Conservation (phyloP, 2,329 filamentous ascomycete genomes). For the Verticillium klebahnii region DNA sequence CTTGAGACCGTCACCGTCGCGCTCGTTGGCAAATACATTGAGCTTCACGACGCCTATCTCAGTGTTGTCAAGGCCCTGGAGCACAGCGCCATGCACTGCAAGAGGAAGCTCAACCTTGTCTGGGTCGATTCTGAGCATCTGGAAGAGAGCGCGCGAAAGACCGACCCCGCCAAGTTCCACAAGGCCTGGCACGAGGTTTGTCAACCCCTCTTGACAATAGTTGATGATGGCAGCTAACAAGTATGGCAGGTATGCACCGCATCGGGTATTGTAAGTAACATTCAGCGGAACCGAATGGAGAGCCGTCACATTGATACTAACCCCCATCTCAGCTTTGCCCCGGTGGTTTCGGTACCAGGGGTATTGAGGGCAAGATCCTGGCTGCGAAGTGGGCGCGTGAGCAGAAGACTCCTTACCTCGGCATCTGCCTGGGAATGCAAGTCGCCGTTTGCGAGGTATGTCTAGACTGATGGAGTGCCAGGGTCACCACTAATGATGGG, state of each 20-base stretch:
- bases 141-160: slow-evolving; percentile 58
- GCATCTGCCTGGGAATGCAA: slow-evolving; percentile 91
- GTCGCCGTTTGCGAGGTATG: slow-evolving; percentile 74
- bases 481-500: not conserved
- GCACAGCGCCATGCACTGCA: slow-evolving; percentile 84
- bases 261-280: not conserved
- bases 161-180: slow-evolving; percentile 70
- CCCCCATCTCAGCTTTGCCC: slow-evolving; percentile 36
- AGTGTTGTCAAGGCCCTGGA: slow-evolving; percentile 83
- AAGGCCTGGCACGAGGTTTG: slow-evolving; percentile 80
- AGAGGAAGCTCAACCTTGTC: slow-evolving; percentile 71
- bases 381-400: slow-evolving; percentile 84
- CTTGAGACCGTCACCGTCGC: slow-evolving; percentile 72
- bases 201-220: slow-evolving; percentile 42
- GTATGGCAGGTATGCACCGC: not conserved
- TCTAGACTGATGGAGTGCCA: not conserved
- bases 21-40: slow-evolving; percentile 88
- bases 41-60: slow-evolving; percentile 80
- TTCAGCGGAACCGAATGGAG: not conserved
- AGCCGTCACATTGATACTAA: not conserved
- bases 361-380: slow-evolving; percentile 85
- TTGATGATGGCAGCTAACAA: not conserved
- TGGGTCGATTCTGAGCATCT: slow-evolving; percentile 85
- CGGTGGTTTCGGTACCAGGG: slow-evolving; percentile 76
- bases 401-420: slow-evolving; percentile 76